Evolutionary conservation across 164 flowering plant species (phyloP).

Genomic region (Malania oleifera): DNA sequence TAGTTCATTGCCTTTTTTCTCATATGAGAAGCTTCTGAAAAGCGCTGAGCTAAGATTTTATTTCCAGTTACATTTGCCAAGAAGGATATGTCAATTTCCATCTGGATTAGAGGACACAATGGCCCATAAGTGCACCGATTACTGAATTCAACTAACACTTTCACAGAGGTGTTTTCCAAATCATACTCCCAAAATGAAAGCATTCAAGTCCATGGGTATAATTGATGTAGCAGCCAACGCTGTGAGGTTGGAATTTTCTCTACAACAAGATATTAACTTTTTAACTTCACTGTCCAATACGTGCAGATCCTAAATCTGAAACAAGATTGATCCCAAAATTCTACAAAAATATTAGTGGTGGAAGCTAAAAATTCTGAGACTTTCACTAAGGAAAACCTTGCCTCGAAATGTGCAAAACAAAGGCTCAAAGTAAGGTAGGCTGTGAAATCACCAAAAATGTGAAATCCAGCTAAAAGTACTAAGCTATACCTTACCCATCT

Average conservation of each 20-base stretch:
- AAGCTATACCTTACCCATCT: slow-evolving; percentile 84
- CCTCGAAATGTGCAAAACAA: no score
- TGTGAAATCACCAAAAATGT: neutral
- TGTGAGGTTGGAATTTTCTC: slow-evolving; percentile 65
- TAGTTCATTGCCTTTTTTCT: slow-evolving; percentile 51
- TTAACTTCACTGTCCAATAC: neutral
- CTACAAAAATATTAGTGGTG: no score
- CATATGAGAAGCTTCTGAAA: slow-evolving; percentile 47
- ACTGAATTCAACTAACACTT: neutral
- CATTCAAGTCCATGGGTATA: slow-evolving; percentile 89
- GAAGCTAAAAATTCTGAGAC: no score
- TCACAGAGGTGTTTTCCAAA: neutral
- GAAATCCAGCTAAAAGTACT: neutral
- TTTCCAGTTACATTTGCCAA: slow-evolving; percentile 57
- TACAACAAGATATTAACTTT: slow-evolving; percentile 27
- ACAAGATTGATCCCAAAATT: neutral
- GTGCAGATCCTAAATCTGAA: neutral
- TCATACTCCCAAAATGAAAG: slow-evolving; percentile 63
- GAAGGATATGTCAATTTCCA: slow-evolving; percentile 82
- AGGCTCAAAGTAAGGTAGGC: neutral
- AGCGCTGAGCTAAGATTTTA: slow-evolving; percentile 22
- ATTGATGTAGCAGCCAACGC: slow-evolving; percentile 74
- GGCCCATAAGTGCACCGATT: neutral
- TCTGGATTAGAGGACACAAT: slow-evolving; percentile 35
- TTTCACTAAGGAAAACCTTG: no score